Evolutionary conservation across 116 monocot species (phyloP).

Genomic region (Iris pallida): DNA sequence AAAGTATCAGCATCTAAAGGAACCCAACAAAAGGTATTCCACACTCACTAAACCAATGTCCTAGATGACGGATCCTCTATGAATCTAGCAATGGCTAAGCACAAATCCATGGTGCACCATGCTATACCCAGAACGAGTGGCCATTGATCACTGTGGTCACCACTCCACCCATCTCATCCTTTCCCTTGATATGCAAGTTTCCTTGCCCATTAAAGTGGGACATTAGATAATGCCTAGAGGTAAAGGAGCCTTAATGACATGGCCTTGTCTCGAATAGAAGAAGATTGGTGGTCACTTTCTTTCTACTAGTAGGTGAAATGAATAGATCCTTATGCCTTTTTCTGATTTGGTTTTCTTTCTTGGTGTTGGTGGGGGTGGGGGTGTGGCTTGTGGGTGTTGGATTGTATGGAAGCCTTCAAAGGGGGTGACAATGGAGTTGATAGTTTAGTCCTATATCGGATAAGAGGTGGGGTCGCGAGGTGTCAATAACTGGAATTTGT

Average conservation of each 20-base stretch:
- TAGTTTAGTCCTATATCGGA: too few species aligned
- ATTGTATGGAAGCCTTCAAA: too few species aligned
- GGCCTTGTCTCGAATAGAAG: too few species aligned
- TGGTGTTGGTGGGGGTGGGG: too few species aligned
- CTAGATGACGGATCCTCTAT: constrained; percentile 4
- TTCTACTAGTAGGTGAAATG: constrained; percentile 14
- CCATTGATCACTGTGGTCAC: not conserved
- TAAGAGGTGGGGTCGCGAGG: too few species aligned
- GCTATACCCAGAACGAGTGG: not conserved
- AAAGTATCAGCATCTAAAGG: constrained; percentile 6
- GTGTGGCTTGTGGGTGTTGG: too few species aligned
- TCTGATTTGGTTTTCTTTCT: not conserved
- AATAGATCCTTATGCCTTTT: constrained; percentile 11
- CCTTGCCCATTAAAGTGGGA: constrained; percentile 1
- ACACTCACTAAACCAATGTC: not conserved
- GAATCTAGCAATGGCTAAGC: not conserved
- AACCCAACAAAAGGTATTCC: not conserved
- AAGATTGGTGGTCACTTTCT: constrained; percentile 18
- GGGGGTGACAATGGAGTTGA: too few species aligned
- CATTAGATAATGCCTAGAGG: constrained; percentile 18
- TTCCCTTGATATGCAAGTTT: constrained; percentile 3
- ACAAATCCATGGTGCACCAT: not conserved
- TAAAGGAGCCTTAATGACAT: not conserved
- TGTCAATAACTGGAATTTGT: too few species aligned
- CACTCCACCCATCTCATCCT: not conserved